A percentile compares a stretch with the other conserved stretches of the same genome.
These are phyloP conservation scores for Rhizopus arrhizus DNA, from an alignment of 371 early-diverging fungal species.

Conservation along the genomic window DNA sequence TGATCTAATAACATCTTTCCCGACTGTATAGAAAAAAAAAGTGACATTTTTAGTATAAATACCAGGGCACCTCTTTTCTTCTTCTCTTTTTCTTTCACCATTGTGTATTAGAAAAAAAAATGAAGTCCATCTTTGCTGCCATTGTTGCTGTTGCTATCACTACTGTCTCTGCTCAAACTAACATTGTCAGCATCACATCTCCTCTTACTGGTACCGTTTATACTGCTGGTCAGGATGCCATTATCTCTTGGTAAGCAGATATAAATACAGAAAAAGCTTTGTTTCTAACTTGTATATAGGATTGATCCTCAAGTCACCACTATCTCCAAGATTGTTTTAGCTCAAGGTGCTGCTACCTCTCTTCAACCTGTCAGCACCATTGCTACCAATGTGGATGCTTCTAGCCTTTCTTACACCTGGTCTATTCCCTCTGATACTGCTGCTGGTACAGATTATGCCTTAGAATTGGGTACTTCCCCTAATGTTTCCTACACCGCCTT, in stretches of 20 bases:
- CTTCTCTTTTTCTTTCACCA: too few relatives aligned
- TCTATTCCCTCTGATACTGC: conserved; percentile 22
- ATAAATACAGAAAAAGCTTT: not conserved
- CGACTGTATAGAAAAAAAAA: too few relatives aligned
- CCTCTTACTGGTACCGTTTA: conserved; percentile 33
- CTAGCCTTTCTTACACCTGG: conserved; percentile 24
- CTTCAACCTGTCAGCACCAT: conserved; percentile 21
- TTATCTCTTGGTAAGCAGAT: conserved; percentile 30
- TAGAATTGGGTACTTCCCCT: conserved; percentile 29
- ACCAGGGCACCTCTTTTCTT: too few relatives aligned
- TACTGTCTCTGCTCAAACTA: conserved; percentile 28
- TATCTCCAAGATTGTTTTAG: conserved; percentile 30
- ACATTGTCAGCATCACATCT: conserved; percentile 33
- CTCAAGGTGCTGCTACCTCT: conserved; percentile 17
- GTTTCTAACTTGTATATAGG: conserved; percentile 4
- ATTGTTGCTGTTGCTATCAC: conserved; percentile 24
- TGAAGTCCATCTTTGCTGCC: conserved; percentile 16
- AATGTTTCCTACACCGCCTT: conserved; percentile 29
- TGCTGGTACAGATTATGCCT: conserved; percentile 28
- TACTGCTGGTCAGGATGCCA: conserved; percentile 37
- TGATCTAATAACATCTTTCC: too few relatives aligned
- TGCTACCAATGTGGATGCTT: conserved; percentile 39
- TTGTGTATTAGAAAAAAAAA: not conserved
- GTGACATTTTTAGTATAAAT: too few relatives aligned
- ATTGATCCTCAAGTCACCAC: conserved; percentile 15